phyloP scores from a whole-genome alignment of 208 protist species.

The Sergeia podlipaevii region DNA sequence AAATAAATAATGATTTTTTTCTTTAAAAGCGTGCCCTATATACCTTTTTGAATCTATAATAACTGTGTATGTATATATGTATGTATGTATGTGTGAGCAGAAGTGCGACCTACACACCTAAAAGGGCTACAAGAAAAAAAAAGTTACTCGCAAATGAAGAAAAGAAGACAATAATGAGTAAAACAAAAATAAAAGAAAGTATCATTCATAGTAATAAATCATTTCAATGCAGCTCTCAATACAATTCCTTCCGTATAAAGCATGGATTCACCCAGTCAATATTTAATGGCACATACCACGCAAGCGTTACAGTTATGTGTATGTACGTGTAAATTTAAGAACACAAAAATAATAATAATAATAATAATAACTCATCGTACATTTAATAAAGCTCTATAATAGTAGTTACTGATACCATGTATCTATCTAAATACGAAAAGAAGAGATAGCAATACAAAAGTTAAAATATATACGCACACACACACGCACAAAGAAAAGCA shows the following conservation, averaged over 20 bases:
- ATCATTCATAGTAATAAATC: conserved; percentile 2
- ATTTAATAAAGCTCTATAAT: no score
- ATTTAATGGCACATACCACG: no score
- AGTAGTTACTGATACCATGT: no score
- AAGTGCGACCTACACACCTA: background rate
- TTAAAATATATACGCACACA: background rate
- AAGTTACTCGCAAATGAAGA: background rate
- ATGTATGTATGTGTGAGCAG: background rate
- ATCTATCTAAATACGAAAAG: no score
- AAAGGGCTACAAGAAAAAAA: background rate
- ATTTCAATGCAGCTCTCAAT: background rate
- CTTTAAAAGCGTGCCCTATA: background rate
- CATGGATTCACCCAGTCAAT: no score
- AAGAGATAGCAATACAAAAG: background rate
- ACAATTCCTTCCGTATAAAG: background rate
- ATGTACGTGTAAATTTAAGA: no score
- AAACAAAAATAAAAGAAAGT: conserved; percentile 5
- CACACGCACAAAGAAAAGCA: background rate
- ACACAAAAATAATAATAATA: conserved; percentile 4
- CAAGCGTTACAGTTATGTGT: no score
- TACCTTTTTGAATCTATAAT: no score
- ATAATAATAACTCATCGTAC: no score
- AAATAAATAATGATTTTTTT: no score
- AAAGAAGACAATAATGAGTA: conserved; percentile 15
- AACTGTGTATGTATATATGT: conserved; percentile 13